Percentiles rank a stretch among this genome's conserved stretches.
phyloP scores from a whole-genome alignment of 495 filamentous ascomycete species.

The Aspergillus saccharolyticus region DNA sequence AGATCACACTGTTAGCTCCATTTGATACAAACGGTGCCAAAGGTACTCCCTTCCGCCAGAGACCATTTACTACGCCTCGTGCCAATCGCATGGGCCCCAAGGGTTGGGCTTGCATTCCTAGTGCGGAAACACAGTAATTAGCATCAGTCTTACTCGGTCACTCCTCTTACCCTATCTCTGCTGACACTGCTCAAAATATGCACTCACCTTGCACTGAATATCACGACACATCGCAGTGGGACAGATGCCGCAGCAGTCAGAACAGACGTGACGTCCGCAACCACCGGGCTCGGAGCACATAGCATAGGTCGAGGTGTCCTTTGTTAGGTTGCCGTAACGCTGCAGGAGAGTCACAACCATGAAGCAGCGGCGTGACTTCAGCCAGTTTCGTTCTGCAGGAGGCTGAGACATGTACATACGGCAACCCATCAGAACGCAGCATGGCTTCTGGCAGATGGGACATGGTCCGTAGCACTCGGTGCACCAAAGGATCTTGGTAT shows the following conservation, averaged over 20 bases:
- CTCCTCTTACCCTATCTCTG: not conserved
- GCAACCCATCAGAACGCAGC: constrained; percentile 16
- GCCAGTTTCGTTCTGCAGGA: not conserved
- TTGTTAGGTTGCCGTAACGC: constrained; percentile 7
- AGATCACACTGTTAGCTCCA: not conserved
- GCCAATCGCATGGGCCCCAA: constrained; percentile 28
- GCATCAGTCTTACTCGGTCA: not conserved
- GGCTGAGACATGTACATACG: not conserved
- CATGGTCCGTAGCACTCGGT: constrained; percentile 17
- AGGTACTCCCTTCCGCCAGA: not conserved
- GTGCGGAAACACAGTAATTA: not conserved
- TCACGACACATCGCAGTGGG: constrained; percentile 24
- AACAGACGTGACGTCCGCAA: constrained; percentile 28
- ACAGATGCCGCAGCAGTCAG: constrained; percentile 29
- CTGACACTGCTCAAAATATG: not conserved
- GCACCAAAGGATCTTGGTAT: constrained; percentile 19
- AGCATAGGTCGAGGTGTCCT: constrained; percentile 21
- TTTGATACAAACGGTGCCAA: not conserved
- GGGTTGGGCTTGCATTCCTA: constrained; percentile 26
- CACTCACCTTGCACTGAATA: constrained; percentile 28
- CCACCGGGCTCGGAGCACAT: constrained; percentile 20
- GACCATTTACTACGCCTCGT: not conserved
- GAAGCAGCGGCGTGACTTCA: not conserved
- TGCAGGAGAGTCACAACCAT: constrained; percentile 14
- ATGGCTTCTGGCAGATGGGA: constrained; percentile 16